Evolutionary conservation across 2,329 filamentous ascomycete genomes (phyloP), one percentile per base, ranked within the genome.

Genomic region (Ophiostoma tasmaniense): DNA sequence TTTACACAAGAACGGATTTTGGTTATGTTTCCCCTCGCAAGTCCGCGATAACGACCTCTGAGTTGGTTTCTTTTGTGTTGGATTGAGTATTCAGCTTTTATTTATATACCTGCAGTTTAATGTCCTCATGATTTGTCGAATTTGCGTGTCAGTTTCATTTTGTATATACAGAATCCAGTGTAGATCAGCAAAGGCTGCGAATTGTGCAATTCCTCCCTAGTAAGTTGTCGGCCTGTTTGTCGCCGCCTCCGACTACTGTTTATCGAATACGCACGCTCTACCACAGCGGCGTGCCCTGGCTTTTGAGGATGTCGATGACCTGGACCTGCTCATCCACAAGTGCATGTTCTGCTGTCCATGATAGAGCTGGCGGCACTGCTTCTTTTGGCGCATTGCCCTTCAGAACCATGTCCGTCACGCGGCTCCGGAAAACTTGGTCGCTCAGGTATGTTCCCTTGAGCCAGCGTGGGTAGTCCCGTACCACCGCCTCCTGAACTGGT

Each of bases 391-490:
- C 35, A 11, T 52, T 30, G 52, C 69, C 66, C 8, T 33, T 55
- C 10, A 45, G 42, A 28, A 73, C 68, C 70, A 72, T 72, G 65
- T 68, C 69, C 2, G 35, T 50, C 28, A 64, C 61, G 61, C 61
- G 61, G 20, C 61, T 64, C 17, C 61, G 61, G 33, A 83, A 82
- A 70, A 81, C 81, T 68, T 82, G 77, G 4, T 78, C 74, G 71
- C 90, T 86, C 35, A 97, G 83, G 78, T 98, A 99, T 0, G 91
- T 86, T 4, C 95, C 95, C 73, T 91, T 90, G 68, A 98, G 79
- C 91, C 92, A 96, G 67, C 94, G 83, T 71, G 88, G 84, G 0
- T 91, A 91, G 61, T 64, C 37, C 11, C 55, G 55, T 3, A 61
- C 25, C 55, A 61, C 55, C 1, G 30, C 61, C 20, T 64, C 61